Percentiles rank a stretch among this genome's conserved stretches.
These are phyloP conservation scores for Francoa sonchifolia DNA, from an alignment of 441 rosid species.

Conservation along the genomic window DNA sequence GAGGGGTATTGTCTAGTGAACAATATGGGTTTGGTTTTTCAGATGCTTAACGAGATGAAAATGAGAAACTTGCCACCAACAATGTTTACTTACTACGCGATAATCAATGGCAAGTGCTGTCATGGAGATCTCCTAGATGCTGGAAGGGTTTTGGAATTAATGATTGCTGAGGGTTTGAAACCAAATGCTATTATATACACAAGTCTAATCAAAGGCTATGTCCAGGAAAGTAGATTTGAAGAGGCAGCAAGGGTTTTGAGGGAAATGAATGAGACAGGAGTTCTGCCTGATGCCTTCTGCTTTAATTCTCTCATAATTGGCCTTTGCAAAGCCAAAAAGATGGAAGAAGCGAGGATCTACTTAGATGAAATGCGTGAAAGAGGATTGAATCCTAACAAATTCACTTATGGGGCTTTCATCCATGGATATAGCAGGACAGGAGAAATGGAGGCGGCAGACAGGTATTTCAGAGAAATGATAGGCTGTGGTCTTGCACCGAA, in stretches of 20 bases:
- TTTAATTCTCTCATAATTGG: conserved; percentile 65
- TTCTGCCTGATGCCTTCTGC: conserved; percentile 55
- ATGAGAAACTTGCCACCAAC: conserved; percentile 38
- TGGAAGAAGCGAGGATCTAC: conserved; percentile 59
- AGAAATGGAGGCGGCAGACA: conserved; percentile 44
- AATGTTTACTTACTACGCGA: conserved; percentile 28
- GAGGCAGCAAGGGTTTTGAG: conserved; percentile 40
- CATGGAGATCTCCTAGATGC: conserved; percentile 44
- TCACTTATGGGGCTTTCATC: conserved; percentile 63
- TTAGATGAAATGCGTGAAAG: conserved; percentile 41
- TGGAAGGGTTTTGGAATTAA: conserved; percentile 30
- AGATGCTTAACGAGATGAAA: conserved; percentile 48
- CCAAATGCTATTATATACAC: conserved; percentile 54
- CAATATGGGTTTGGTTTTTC: conserved; percentile 23
- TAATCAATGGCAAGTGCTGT: conserved; percentile 43
- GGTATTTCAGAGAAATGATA: conserved; percentile 51
- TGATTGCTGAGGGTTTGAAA: conserved; percentile 41
- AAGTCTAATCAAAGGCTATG: conserved; percentile 46
- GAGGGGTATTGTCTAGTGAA: conserved; percentile 39
- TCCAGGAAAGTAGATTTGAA: conserved; percentile 33
- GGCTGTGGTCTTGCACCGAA: conserved; percentile 44
- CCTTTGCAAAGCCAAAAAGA: conserved; percentile 57
- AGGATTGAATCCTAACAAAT: conserved; percentile 57
- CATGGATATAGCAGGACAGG: conserved; percentile 47
- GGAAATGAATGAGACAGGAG: conserved; percentile 46